Conservation (phyloP, 2,329 filamentous ascomycete species). For the Aspergillus floridensis region DNA sequence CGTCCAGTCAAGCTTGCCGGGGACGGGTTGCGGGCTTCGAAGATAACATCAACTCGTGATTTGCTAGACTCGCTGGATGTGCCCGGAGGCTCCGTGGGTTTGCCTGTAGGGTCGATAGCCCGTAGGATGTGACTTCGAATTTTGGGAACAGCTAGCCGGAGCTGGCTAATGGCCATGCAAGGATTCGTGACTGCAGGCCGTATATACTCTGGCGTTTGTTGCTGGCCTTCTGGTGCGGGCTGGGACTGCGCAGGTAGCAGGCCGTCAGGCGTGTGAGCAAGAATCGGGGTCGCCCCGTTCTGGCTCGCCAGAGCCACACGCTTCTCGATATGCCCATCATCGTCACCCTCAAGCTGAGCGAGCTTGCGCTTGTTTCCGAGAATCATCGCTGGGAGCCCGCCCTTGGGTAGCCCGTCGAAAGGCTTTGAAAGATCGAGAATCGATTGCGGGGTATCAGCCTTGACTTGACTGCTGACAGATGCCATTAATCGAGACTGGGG, state of each 20-base stretch:
- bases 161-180: slow-evolving; percentile 74
- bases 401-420: slow-evolving; percentile 87
- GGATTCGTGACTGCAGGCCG: slow-evolving; percentile 85
- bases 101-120: slow-evolving; percentile 62
- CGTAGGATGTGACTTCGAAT: slow-evolving; percentile 79
- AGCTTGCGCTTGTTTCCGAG: slow-evolving; percentile 92
- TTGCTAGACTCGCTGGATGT: slow-evolving; percentile 43
- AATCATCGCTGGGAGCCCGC: slow-evolving; percentile 79
- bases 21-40: slow-evolving; percentile 84
- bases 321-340: slow-evolving; percentile 63
- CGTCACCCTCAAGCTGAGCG: slow-evolving; percentile 69
- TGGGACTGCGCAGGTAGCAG: slow-evolving; percentile 70
- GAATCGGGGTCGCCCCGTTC: slow-evolving; percentile 69
- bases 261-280: slow-evolving; percentile 74
- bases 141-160: slow-evolving; percentile 83
- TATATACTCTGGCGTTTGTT: slow-evolving; percentile 76
- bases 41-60: slow-evolving; percentile 66
- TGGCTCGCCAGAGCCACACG: slow-evolving; percentile 58
- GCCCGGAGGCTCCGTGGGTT: slow-evolving; percentile 42
- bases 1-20: slow-evolving; percentile 59
- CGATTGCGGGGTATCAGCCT: slow-evolving; percentile 73
- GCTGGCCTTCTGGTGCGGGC: slow-evolving; percentile 58
- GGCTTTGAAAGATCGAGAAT: slow-evolving; percentile 89
- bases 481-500: slow-evolving; percentile 87
- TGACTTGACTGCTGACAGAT: slow-evolving; percentile 62